A percentile compares a stretch with the other conserved stretches of the same genome.
These are phyloP conservation scores for Cyberlindnera mycetangii DNA, from an alignment of 805 yeast genomes.

Conservation along the genomic window DNA sequence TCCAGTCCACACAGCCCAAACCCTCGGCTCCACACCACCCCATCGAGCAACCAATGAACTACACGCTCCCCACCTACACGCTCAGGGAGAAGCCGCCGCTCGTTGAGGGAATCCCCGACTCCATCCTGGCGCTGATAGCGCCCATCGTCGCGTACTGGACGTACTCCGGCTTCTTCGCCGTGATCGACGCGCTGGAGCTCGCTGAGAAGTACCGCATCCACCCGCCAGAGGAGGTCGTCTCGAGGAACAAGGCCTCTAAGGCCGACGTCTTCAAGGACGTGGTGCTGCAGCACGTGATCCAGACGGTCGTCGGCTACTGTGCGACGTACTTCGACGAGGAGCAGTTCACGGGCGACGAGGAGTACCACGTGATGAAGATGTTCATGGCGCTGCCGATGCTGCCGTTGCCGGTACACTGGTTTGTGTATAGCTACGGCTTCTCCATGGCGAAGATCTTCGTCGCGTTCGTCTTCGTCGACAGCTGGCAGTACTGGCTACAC, in stretches of 20 bases:
- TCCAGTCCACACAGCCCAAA: not conserved
- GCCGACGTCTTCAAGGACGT: constrained; percentile 78
- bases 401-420: constrained; percentile 48
- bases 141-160: constrained; percentile 88
- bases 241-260: constrained; percentile 72
- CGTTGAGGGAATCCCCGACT: constrained; percentile 66
- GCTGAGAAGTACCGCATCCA: constrained; percentile 88
- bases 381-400: constrained; percentile 29
- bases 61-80: constrained; percentile 13
- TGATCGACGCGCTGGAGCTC: constrained; percentile 68
- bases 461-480: constrained; percentile 78
- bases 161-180: constrained; percentile 68
- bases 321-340: constrained; percentile 55
- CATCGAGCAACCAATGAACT: not conserved
- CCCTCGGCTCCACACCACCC: not conserved
- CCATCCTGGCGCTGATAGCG: constrained; percentile 61
- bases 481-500: constrained; percentile 95
- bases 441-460: constrained; percentile 52
- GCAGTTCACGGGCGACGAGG: constrained; percentile 52
- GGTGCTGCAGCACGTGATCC: constrained; percentile 78
- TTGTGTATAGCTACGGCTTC: constrained; percentile 59
- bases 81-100: constrained; percentile 38
- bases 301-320: constrained; percentile 63
- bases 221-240: constrained; percentile 79
- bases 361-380: constrained; percentile 43